Conservation (phyloP, 2,329 filamentous ascomycete genomes). For the Ophiostoma piceae region DNA sequence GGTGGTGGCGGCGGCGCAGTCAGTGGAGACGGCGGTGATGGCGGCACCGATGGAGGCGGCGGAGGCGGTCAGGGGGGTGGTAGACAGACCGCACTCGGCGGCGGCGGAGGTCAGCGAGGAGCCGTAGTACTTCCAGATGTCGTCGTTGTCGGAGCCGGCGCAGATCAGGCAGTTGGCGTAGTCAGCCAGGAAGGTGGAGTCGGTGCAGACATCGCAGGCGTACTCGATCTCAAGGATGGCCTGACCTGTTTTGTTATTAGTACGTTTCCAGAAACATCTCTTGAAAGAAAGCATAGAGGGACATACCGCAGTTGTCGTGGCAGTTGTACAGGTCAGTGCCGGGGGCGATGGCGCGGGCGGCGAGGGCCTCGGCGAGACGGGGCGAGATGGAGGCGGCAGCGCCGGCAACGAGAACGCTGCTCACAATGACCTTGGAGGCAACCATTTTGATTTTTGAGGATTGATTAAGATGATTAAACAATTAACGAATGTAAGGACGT, state of each 20-base stretch:
- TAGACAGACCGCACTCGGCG: constrained; percentile 31
- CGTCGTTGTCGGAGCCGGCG: constrained; percentile 36
- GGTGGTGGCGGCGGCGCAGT: neutral
- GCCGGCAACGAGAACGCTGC: constrained; percentile 20
- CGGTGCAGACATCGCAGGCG: constrained; percentile 34
- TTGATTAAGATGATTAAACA: no score
- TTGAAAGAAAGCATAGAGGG: no score
- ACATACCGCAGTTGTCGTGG: constrained; percentile 42
- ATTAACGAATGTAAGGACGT: neutral
- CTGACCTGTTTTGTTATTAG: constrained; percentile 28
- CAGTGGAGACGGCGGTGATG: constrained; percentile 19
- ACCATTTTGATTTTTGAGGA: constrained; percentile 23
- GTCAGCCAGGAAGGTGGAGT: constrained; percentile 37
- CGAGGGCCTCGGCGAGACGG: constrained; percentile 1
- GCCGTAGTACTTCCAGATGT: constrained; percentile 42
- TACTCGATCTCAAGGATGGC: constrained; percentile 35
- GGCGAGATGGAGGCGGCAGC: constrained; percentile 20
- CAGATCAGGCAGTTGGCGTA: constrained; percentile 41
- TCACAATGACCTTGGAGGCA: constrained; percentile 21
- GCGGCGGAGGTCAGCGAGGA: constrained; percentile 32
- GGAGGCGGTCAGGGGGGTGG: constrained; percentile 27
- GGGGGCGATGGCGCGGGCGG: constrained; percentile 24
- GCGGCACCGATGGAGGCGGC: constrained; percentile 27
- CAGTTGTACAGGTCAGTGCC: constrained; percentile 41
- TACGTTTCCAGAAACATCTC: no score